Conservation (phyloP, 192 early-diverging fungal genomes). For the Coemansia sp. region DNA sequence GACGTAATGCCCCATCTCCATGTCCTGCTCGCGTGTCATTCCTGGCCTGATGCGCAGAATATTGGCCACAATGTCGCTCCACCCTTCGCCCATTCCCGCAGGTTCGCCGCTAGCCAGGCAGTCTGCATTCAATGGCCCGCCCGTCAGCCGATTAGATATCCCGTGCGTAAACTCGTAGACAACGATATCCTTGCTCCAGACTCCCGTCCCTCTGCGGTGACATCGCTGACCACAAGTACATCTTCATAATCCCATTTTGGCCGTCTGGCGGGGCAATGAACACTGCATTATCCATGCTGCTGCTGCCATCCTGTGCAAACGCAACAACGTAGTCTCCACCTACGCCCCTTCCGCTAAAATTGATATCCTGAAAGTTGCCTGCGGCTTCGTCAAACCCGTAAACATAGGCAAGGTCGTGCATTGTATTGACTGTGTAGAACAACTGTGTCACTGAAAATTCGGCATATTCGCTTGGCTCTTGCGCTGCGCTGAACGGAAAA, state of each 20-base stretch:
- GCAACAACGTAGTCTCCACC: constrained; percentile 85
- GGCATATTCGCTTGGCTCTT: constrained; percentile 70
- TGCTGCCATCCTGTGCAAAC: constrained; percentile 87
- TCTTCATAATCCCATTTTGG: constrained; percentile 84
- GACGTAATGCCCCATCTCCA: constrained; percentile 74
- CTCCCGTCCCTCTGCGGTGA: constrained; percentile 79
- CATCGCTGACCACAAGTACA: constrained; percentile 90
- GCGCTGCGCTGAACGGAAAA: constrained; percentile 67
- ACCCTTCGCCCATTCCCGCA: constrained; percentile 94
- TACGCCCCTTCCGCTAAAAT: constrained; percentile 76
- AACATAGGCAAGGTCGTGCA: constrained; percentile 87
- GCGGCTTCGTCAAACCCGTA: constrained; percentile 92
- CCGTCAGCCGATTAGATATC: constrained; percentile 86
- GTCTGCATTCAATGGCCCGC: constrained; percentile 85
- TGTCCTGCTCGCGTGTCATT: constrained; percentile 55
- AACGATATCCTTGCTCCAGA: constrained; percentile 85
- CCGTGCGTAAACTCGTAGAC: constrained; percentile 95
- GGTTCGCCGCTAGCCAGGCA: constrained; percentile 90
- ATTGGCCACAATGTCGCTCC: constrained; percentile 92
- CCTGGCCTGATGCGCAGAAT: constrained; percentile 66
- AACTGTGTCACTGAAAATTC: constrained; percentile 83
- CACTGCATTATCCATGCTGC: constrained; percentile 90
- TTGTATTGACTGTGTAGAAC: constrained; percentile 90
- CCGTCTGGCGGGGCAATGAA: constrained; percentile 95
- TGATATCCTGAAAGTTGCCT: constrained; percentile 95